A percentile compares a stretch with the other conserved stretches of the same genome.
Conservation (phyloP, 2,329 filamentous ascomycete species). For the Penicillium nordicum region DNA sequence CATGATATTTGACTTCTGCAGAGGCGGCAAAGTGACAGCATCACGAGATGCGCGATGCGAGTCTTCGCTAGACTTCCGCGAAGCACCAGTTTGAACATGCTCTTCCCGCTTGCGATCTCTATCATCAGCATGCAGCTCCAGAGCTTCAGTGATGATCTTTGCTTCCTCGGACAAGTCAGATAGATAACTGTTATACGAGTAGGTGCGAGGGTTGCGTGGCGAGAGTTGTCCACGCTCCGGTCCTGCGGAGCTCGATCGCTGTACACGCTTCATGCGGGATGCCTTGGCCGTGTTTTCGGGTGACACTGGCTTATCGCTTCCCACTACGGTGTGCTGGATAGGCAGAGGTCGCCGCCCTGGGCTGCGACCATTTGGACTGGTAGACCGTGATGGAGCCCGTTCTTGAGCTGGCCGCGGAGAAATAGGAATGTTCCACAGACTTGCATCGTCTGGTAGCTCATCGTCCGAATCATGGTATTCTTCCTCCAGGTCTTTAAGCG, state of each 20-base stretch:
- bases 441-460: slow-evolving; percentile 50
- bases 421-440: slow-evolving; percentile 50
- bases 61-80: slow-evolving; percentile 38
- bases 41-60: slow-evolving; percentile 37
- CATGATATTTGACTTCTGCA: slow-evolving; percentile 62
- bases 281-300: slow-evolving; percentile 28
- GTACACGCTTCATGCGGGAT: slow-evolving; percentile 30
- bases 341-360: slow-evolving; percentile 42
- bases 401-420: slow-evolving; percentile 45
- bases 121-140: slow-evolving; percentile 57
- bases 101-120: slow-evolving; percentile 45
- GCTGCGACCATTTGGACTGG: slow-evolving; percentile 43
- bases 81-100: slow-evolving; percentile 45
- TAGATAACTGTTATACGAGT: slow-evolving; percentile 59
- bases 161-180: slow-evolving; percentile 59
- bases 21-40: slow-evolving; percentile 53
- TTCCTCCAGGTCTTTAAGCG: slow-evolving; percentile 47
- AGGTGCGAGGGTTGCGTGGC: slow-evolving; percentile 47
- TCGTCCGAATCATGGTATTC: slow-evolving; percentile 52
- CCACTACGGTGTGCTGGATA: slow-evolving; percentile 38
- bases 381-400: slow-evolving; percentile 37
- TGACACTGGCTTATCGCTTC: slow-evolving; percentile 24
- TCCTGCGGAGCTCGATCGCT: slow-evolving; percentile 41
- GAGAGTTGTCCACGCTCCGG: slow-evolving; percentile 42
- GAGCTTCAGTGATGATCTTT: slow-evolving; percentile 55